Conservation (phyloP, 2,329 filamentous ascomycete genomes). For the Raffaelea albimanens region DNA sequence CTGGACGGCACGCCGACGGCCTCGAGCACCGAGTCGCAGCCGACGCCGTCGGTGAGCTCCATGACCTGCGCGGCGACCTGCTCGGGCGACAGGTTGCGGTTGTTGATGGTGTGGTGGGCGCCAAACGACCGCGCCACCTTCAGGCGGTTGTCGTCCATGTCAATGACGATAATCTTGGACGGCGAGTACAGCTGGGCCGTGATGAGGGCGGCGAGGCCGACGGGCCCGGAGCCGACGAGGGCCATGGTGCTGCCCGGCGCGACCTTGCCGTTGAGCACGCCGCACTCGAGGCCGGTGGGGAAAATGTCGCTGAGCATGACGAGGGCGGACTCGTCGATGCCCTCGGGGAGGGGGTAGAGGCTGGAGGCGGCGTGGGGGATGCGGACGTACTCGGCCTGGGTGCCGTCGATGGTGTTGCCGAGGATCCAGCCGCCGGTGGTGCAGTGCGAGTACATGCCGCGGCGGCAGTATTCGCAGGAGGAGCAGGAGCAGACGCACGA, state of each 20-base stretch:
- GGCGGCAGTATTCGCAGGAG: conserved; percentile 39
- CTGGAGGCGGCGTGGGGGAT: conserved; percentile 40
- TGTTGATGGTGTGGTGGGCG: conserved; percentile 34
- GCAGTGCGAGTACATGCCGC: conserved; percentile 43
- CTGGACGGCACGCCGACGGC: conserved; percentile 44
- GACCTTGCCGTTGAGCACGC: conserved; percentile 40
- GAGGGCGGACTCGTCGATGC: conserved; percentile 23
- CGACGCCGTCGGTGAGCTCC: conserved; percentile 36
- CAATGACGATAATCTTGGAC: conserved; percentile 39
- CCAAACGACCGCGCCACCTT: conserved; percentile 37
- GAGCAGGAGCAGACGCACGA: conserved; percentile 41
- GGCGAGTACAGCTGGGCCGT: conserved; percentile 46
- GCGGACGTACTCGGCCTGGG: conserved; percentile 47
- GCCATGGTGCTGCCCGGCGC: conserved; percentile 41
- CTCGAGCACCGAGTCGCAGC: conserved; percentile 49
- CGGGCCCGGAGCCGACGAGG: conserved; percentile 45
- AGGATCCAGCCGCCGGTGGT: conserved; percentile 44
- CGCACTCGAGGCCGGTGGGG: conserved; percentile 46
- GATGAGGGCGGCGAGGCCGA: conserved; percentile 45
- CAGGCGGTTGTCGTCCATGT: conserved; percentile 37
- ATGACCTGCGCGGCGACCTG: conserved; percentile 24
- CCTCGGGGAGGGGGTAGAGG: conserved; percentile 32
- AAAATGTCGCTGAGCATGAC: conserved; percentile 47
- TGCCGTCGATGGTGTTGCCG: conserved; percentile 42
- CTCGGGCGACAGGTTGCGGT: conserved; percentile 17